Percentiles rank a stretch among this genome's conserved stretches.
These are phyloP conservation scores for Penicillium sp. DNA, from an alignment of 2,329 filamentous ascomycete species.

Conservation along the genomic window DNA sequence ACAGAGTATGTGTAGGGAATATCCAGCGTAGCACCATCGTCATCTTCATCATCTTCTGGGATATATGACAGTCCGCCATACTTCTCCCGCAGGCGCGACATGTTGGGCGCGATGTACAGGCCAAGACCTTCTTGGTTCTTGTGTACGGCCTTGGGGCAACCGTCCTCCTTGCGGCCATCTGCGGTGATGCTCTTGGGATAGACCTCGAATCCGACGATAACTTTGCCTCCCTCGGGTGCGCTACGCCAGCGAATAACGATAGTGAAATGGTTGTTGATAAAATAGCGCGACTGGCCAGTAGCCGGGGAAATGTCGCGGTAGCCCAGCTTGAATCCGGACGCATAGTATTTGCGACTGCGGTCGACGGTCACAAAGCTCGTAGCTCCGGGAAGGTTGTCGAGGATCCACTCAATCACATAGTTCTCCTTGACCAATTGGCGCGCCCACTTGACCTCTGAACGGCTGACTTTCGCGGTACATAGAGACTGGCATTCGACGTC, in stretches of 20 bases:
- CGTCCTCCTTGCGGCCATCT: conserved; percentile 64
- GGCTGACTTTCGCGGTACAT: conserved; percentile 71
- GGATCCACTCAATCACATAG: conserved; percentile 92
- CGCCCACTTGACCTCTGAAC: conserved; percentile 69
- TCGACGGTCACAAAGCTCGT: conserved; percentile 88
- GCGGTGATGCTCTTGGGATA: conserved; percentile 82
- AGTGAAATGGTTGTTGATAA: conserved; percentile 86
- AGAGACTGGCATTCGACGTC: conserved; percentile 76
- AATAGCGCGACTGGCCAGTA: conserved; percentile 69
- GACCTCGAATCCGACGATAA: conserved; percentile 87
- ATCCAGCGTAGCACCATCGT: conserved; percentile 69
- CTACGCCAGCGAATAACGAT: conserved; percentile 79
- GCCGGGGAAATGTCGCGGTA: conserved; percentile 70
- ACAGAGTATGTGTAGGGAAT: conserved; percentile 90
- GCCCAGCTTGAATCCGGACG: conserved; percentile 86
- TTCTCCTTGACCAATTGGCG: conserved; percentile 75
- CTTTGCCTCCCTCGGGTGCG: conserved; percentile 74
- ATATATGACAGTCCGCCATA: conserved; percentile 67
- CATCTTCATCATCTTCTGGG: conserved; percentile 62
- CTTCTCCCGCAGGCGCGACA: conserved; percentile 60
- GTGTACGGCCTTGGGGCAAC: conserved; percentile 72
- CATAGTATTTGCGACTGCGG: conserved; percentile 85
- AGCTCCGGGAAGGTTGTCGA: conserved; percentile 87
- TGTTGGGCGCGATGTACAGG: conserved; percentile 70
- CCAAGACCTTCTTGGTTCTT: conserved; percentile 70